These are phyloP conservation scores for Dissoconium aciculare DNA, from an alignment of 2,329 filamentous ascomycete genomes.

Conservation along the genomic window DNA sequence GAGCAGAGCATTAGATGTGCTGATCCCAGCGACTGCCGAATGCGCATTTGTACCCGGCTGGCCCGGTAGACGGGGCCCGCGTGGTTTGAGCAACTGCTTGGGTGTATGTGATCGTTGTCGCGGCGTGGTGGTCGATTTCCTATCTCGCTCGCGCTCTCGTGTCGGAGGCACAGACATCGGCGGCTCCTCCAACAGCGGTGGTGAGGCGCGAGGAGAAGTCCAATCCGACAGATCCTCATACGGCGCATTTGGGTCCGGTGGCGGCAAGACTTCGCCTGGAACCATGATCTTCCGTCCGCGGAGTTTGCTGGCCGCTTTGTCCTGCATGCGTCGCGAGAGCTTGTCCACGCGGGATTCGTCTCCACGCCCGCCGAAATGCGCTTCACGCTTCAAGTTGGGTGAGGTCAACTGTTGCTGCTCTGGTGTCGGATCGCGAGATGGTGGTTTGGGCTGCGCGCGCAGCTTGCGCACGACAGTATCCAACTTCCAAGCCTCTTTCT, in stretches of 20 bases:
- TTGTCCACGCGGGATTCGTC: conserved; percentile 18
- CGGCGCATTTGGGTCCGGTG: conserved; percentile 29
- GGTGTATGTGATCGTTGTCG: conserved; percentile 22
- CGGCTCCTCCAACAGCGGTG: conserved; percentile 18
- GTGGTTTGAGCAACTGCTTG: conserved; percentile 30
- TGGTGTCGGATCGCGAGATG: conserved; percentile 45
- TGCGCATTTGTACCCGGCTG: conserved; percentile 39
- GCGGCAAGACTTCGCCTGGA: conserved; percentile 31
- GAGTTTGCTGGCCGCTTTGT: conserved; percentile 23
- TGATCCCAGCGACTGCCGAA: conserved; percentile 41
- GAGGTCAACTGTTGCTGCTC: conserved; percentile 22
- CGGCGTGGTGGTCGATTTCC: conserved; percentile 11
- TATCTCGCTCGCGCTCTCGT: conserved; percentile 9
- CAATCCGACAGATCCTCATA: conserved; percentile 25
- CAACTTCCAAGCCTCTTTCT: conserved; percentile 35
- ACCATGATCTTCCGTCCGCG: conserved; percentile 27
- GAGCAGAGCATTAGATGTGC: conserved; percentile 46
- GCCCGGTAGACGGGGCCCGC: conserved; percentile 28
- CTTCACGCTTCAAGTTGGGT: conserved; percentile 22
- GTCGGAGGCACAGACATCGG: no score
- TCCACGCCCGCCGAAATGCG: conserved; percentile 16
- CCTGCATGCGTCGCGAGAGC: conserved; percentile 13
- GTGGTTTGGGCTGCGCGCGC: conserved; percentile 44
- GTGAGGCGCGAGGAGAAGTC: conserved; percentile 25
- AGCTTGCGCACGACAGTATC: conserved; percentile 47